Evolutionary conservation across 257 asterid species (phyloP), one percentile per base, ranked within the genome.

Genomic region (Paulownia fortunei): DNA sequence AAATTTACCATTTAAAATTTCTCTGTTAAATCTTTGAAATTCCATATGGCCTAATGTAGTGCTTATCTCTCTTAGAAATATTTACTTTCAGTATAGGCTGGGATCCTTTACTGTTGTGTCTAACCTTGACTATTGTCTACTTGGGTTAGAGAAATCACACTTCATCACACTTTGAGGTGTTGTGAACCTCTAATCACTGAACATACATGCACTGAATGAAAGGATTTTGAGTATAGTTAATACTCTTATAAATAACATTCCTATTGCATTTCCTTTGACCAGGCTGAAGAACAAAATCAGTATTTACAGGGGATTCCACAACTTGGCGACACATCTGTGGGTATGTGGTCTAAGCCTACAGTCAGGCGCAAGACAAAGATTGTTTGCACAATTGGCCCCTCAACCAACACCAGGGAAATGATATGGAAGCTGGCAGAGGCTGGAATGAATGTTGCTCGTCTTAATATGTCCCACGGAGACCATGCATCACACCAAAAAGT

Each of bases 351-450:
- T 27, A 92, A 92, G 84, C 96, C 97, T 51, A 83, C 59, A 21
- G 94, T 92, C 56, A 85, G 94, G 54, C 94, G 93, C 21, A 92
- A 91, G 88, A 92, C 97, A 39, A 91, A 92, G 87, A 92, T 91
- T 80, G 97, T 91, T 37, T 92, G 97, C 89, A 92, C 97, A 36
- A 89, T 91, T 66, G 97, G 97, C 58, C 97, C 95, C 16, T 92
- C 97, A 19, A 89, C 97, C 58, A 77, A 89, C 84, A 87, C 96
- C 8, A 84, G 69, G 79, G 98, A 92, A 84, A 92, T 90, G 94
- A 91, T 92, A 78, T 91, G 96, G 98, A 91, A 91, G 85, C 78
- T 92, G 81, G 96, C 96, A 30, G 96, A 91, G 81, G 98, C 94
- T 64, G 97, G 98, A 72, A 92, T 92, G 97, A 92, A 91, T 80